Evolutionary conservation across 495 filamentous ascomycete species (phyloP).

Genomic region (Hypoxylon cercidicola): DNA sequence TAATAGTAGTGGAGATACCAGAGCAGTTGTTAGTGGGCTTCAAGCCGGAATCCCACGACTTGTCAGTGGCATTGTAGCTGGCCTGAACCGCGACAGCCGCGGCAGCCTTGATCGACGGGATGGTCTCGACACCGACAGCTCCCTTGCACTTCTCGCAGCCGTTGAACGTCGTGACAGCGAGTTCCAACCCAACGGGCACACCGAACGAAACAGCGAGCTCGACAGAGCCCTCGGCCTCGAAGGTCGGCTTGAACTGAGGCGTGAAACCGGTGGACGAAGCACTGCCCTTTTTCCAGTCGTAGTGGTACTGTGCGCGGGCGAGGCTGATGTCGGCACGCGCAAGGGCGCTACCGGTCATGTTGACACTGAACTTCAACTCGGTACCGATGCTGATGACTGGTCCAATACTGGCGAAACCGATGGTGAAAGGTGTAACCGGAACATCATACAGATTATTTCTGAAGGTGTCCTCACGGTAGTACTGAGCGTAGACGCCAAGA

Average conservation of each 20-base stretch:
- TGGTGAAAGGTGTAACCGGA: constrained; percentile 23
- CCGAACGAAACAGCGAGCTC: constrained; percentile 10
- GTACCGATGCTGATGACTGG: constrained; percentile 23
- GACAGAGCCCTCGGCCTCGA: constrained; percentile 17
- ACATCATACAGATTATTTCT: constrained; percentile 24
- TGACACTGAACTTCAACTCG: constrained; percentile 23
- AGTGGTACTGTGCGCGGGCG: constrained; percentile 15
- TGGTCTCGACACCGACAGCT: constrained; percentile 20
- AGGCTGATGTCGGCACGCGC: constrained; percentile 20
- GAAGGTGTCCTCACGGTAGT: constrained; percentile 12
- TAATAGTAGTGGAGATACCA: constrained; percentile 29
- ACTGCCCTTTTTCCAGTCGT: constrained; percentile 18
- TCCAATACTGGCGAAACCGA: constrained; percentile 17
- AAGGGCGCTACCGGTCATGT: constrained; percentile 24
- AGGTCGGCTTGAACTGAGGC: constrained; percentile 19
- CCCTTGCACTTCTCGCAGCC: constrained; percentile 22
- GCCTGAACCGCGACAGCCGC: constrained; percentile 22
- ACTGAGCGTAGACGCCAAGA: constrained; percentile 18
- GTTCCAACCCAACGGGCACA: constrained; percentile 13
- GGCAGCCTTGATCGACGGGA: constrained; percentile 30
- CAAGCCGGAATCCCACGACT: constrained; percentile 14
- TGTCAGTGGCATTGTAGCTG: constrained; percentile 15
- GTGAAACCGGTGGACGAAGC: constrained; percentile 9
- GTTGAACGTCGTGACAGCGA: constrained; percentile 15
- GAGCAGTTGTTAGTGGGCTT: constrained; percentile 27